Conservation (phyloP, 1,284 basidiomycete genomes). For the Bondarzewia mesenterica region DNA sequence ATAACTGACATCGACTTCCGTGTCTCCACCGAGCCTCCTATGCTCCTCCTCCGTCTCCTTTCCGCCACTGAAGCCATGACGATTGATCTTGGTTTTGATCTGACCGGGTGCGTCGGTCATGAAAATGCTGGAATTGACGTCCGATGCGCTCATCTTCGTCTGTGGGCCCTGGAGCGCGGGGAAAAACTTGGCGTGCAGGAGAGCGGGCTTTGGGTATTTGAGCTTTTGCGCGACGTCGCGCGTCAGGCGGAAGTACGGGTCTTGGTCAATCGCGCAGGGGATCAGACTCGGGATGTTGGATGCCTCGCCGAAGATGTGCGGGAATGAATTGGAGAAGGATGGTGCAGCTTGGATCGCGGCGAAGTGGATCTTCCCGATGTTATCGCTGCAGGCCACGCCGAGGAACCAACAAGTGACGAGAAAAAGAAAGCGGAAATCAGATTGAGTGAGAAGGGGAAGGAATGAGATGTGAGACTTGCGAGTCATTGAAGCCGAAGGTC, state of each 20-base stretch:
- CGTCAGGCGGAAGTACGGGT: constrained; percentile 95
- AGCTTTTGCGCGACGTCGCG: constrained; percentile 91
- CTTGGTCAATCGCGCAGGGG: constrained; percentile 98
- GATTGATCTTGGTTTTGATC: constrained; percentile 98
- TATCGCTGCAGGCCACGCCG: constrained; percentile 72
- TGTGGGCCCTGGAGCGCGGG: constrained; percentile 96
- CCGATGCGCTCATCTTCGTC: constrained; percentile 98
- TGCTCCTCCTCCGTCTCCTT: constrained; percentile 94
- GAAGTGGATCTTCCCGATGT: constrained; percentile 98
- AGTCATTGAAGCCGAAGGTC: constrained; percentile 94
- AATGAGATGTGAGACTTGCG: constrained; percentile 43
- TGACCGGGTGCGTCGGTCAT: constrained; percentile 92
- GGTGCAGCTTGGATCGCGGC: constrained; percentile 96
- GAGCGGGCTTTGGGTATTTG: constrained; percentile 91
- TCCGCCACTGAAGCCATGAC: constrained; percentile 86
- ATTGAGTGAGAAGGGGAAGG: background rate
- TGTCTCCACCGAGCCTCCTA: constrained; percentile 79
- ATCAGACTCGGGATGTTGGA: constrained; percentile 90
- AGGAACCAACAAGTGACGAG: no score
- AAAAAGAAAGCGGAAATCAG: no score
- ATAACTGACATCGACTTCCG: constrained; percentile 94
- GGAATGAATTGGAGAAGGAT: constrained; percentile 97
- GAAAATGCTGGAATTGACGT: constrained; percentile 86
- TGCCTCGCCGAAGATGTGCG: constrained; percentile 88
- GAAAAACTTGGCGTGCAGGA: constrained; percentile 97